phyloP scores from a whole-genome alignment of 2,329 filamentous ascomycete genomes.

The Fusarium lyarnte region DNA sequence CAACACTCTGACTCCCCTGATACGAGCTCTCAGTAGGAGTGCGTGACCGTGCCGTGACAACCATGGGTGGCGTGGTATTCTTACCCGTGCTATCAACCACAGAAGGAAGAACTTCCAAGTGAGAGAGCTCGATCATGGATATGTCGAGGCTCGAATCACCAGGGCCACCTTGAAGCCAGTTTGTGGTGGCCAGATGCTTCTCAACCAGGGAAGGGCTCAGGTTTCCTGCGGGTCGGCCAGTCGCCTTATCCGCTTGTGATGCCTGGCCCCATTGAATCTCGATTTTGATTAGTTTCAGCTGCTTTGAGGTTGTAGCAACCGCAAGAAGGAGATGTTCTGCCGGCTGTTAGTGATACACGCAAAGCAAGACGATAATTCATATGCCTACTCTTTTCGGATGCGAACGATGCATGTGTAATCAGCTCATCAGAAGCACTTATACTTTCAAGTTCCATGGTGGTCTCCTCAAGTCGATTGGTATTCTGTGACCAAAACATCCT shows the following conservation, averaged over 20 bases:
- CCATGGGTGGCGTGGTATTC: constrained; percentile 65
- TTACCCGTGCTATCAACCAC: constrained; percentile 68
- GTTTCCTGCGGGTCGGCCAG: constrained; percentile 55
- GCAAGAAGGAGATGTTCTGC: constrained; percentile 68
- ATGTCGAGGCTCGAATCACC: constrained; percentile 56
- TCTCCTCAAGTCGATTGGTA: constrained; percentile 76
- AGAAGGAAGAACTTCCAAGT: constrained; percentile 77
- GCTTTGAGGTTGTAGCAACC: constrained; percentile 74
- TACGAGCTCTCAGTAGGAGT: constrained; percentile 63
- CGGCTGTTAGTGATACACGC: constrained; percentile 40
- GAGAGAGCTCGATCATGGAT: constrained; percentile 72
- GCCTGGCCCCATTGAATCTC: constrained; percentile 74
- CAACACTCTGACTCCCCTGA: constrained; percentile 74
- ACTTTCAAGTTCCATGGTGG: constrained; percentile 77
- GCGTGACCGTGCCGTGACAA: constrained; percentile 79
- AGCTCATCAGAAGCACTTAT: constrained; percentile 76
- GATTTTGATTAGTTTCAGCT: constrained; percentile 78
- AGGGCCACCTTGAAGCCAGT: constrained; percentile 62
- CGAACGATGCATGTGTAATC: constrained; percentile 81
- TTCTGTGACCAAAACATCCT: constrained; percentile 82
- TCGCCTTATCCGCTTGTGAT: constrained; percentile 63
- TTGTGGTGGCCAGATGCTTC: constrained; percentile 65
- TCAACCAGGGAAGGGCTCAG: constrained; percentile 65
- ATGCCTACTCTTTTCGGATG: constrained; percentile 75
- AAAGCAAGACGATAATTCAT: not conserved